Base-by-base conservation (phyloP, 495 filamentous ascomycete genomes). In the Ramalina intermedia region DNA sequence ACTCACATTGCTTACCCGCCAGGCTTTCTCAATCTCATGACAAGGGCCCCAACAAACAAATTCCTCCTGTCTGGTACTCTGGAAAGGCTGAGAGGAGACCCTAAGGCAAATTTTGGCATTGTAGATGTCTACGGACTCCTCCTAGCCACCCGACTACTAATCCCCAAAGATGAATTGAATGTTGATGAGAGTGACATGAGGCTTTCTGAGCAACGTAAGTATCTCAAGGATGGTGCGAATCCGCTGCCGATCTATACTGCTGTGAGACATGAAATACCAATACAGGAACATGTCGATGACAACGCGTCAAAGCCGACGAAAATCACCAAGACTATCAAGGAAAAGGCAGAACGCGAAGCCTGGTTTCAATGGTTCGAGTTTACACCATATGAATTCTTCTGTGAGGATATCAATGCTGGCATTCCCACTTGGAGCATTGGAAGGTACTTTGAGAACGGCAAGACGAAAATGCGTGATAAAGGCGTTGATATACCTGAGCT, bases 311-410 rank as follows among this genome's bases (percentile, higher is more conserved):
- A 61, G 2, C 55, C 63, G 18, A 45, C 49, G 16, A 55, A 52
- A 16, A 41, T 61, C 2, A 58, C 66, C 1, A 69, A 80, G 46
- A 66, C 64, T 38, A 67, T 63, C 0, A 81, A 83, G 55, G 74
- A 74, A 47, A 72, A 77, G 44, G 81, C 86, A 2, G 79, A 75
- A 55, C 73, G 71, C 45, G 79, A 91, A 59, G 72, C 85, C 2
- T 98, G 88, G 85, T 98, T 98, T 55, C 90, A 98, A 57, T 98
- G 91, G 91, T 96, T 94, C 55, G 91, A 98, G 54, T 79, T 89
- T 49, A 94, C 87, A 0, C 91, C 91, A 0, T 98, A 94, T 55
- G 91, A 98, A 64, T 80, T 98, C 55, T 96, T 87, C 63, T 95
- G 87, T 59, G 91, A 98, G 61, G 91, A 96, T 52, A 80, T 85